phyloP scores from a whole-genome alignment of 495 filamentous ascomycete genomes.

The Thozetella sp. region DNA sequence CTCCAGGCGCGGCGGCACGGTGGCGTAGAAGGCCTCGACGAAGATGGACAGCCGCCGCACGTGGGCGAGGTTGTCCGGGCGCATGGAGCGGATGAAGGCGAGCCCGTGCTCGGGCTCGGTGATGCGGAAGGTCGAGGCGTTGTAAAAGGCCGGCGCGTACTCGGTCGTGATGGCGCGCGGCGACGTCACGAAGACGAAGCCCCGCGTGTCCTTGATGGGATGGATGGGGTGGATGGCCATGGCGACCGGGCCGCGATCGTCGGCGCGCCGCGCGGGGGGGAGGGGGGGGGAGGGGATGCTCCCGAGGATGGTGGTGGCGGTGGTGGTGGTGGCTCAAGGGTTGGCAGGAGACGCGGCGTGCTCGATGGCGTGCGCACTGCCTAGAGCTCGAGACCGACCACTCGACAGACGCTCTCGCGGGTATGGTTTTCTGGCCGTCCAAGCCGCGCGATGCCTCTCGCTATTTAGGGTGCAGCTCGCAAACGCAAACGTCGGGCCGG shows the following conservation, averaged over 20 bases:
- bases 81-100: not conserved
- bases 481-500: too few species aligned
- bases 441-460: too few species aligned
- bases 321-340: not conserved
- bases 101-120: not conserved
- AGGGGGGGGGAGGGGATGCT: too few species aligned
- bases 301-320: too few species aligned
- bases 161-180: not conserved
- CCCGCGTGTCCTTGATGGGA: not conserved
- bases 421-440: too few species aligned
- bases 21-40: constrained; percentile 2
- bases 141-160: not conserved
- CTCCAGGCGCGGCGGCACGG: not conserved
- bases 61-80: not conserved
- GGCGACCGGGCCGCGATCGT: too few species aligned
- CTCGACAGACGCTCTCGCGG: too few species aligned
- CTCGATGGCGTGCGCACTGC: too few species aligned
- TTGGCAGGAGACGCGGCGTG: not conserved
- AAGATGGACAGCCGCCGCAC: not conserved
- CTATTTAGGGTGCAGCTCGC: too few species aligned
- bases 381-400: too few species aligned
- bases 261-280: too few species aligned
- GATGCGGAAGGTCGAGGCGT: not conserved
- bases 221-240: too few species aligned
- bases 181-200: not conserved